phyloP scores from a whole-genome alignment of 2,329 filamentous ascomycete species.

The Penicillium sp. region DNA sequence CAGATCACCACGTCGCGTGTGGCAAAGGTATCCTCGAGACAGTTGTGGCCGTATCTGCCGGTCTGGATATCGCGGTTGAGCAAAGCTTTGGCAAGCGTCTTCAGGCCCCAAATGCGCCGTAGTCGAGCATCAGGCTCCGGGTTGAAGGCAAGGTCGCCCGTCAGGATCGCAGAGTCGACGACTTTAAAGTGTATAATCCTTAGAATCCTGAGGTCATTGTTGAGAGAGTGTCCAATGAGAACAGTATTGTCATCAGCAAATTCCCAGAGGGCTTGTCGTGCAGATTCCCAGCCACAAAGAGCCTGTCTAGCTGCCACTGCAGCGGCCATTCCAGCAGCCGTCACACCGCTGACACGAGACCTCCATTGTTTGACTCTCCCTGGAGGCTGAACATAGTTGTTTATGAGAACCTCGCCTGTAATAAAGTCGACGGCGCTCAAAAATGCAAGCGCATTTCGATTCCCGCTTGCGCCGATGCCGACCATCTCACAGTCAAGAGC shows the following conservation, averaged over 20 bases:
- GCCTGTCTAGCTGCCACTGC: conserved; percentile 37
- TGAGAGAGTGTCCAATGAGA: conserved; percentile 54
- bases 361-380: conserved; percentile 44
- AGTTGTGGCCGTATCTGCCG: conserved; percentile 49
- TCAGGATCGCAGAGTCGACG: conserved; percentile 53
- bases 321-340: conserved; percentile 31
- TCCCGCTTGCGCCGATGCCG: conserved; percentile 30
- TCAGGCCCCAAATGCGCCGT: conserved; percentile 41
- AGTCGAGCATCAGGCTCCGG: conserved; percentile 1
- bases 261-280: conserved; percentile 49
- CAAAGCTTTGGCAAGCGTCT: conserved; percentile 41
- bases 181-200: conserved; percentile 49
- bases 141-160: conserved; percentile 37
- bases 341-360: conserved; percentile 48
- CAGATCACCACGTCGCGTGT: conserved; percentile 55
- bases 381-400: conserved; percentile 48
- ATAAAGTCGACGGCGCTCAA: conserved; percentile 52
- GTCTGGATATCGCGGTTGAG: conserved; percentile 43
- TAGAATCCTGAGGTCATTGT: conserved; percentile 52
- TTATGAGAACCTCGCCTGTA: conserved; percentile 53
- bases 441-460: conserved; percentile 39
- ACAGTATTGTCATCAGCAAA: conserved; percentile 52
- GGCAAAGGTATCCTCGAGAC: conserved; percentile 57
- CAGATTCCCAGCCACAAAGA: conserved; percentile 50
- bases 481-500: conserved; percentile 59